Evolutionary conservation across 1,284 basidiomycete genomes (phyloP).

Genomic region (Moniliophthora roreri): DNA sequence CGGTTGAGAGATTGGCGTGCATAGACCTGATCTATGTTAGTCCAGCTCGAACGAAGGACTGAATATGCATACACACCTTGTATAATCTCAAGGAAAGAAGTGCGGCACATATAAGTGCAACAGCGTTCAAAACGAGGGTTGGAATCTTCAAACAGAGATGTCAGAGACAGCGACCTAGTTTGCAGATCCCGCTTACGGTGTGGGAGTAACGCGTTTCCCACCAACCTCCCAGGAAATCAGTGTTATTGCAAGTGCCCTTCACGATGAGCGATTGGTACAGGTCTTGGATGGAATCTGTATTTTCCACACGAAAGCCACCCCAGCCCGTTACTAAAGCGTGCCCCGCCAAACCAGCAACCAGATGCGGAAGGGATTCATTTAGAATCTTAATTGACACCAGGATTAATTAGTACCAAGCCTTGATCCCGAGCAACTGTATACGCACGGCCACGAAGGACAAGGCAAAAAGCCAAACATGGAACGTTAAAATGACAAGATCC

Average conservation of each 20-base stretch:
- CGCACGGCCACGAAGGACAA: conserved; percentile 41
- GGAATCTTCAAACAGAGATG: conserved; percentile 26
- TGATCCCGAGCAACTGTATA: not conserved
- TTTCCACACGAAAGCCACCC: conserved; percentile 38
- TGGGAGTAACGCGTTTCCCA: conserved; percentile 32
- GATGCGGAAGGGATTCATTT: conserved; percentile 49
- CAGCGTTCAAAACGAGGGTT: conserved; percentile 32
- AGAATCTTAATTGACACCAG: conserved; percentile 33
- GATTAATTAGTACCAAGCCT: not conserved
- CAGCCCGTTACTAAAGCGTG: conserved; percentile 43
- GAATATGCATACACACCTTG: conserved; percentile 29
- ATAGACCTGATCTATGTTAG: conserved; percentile 36
- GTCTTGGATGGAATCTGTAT: conserved; percentile 24
- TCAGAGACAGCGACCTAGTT: not conserved
- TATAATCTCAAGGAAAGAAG: conserved; percentile 39
- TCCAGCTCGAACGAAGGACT: not conserved
- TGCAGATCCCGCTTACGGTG: conserved; percentile 27
- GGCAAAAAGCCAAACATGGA: conserved; percentile 43
- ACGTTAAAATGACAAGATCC: conserved; percentile 39
- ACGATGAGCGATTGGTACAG: conserved; percentile 35
- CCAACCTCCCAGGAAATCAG: conserved; percentile 38
- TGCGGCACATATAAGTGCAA: conserved; percentile 30
- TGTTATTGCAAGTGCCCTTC: conserved; percentile 31
- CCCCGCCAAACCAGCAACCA: conserved; percentile 40
- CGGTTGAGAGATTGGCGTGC: conserved; percentile 48